Percentiles rank a stretch among this genome's conserved stretches.
These are phyloP conservation scores for Prunus fruticosa DNA, from an alignment of 306 rosid genomes.

Conservation along the genomic window DNA sequence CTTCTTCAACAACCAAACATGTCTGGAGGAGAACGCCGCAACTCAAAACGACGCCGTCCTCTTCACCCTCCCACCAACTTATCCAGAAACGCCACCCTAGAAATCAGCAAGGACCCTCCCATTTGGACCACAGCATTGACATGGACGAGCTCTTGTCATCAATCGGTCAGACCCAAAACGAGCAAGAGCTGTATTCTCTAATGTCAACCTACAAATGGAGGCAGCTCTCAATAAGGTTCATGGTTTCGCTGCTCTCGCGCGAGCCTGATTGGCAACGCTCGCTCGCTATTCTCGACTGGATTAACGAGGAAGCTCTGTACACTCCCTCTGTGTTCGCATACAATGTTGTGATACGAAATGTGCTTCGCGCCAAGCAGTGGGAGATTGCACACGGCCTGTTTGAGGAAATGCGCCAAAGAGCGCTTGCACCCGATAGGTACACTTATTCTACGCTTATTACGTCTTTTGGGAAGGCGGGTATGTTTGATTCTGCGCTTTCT, in stretches of 20 bases:
- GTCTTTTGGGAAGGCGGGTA: slow-evolving; percentile 66
- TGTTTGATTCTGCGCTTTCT: slow-evolving; percentile 81
- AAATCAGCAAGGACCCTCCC: slow-evolving; percentile 27
- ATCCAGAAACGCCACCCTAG: slow-evolving; percentile 21
- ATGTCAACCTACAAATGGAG: slow-evolving; percentile 58
- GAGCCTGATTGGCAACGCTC: slow-evolving; percentile 91
- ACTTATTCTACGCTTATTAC: slow-evolving; percentile 91
- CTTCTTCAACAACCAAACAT: slow-evolving; percentile 41
- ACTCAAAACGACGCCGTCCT: slow-evolving; percentile 21
- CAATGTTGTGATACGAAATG: slow-evolving; percentile 81
- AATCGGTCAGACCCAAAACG: slow-evolving; percentile 53
- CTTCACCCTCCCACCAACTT: slow-evolving; percentile 5
- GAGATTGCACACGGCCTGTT: slow-evolving; percentile 84
- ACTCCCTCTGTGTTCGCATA: slow-evolving; percentile 75
- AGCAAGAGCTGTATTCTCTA: slow-evolving; percentile 54
- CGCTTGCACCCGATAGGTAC: slow-evolving; percentile 81
- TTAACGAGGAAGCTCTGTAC: slow-evolving; percentile 69
- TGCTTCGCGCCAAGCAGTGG: slow-evolving; percentile 80
- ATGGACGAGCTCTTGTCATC: slow-evolving; percentile 66
- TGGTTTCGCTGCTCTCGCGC: slow-evolving; percentile 77
- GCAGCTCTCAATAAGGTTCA: slow-evolving; percentile 73
- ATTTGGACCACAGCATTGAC: slow-evolving; percentile 70
- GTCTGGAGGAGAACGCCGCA: slow-evolving; percentile 56
- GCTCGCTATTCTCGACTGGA: slow-evolving; percentile 84
- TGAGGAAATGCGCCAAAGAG: slow-evolving; percentile 86